Percentiles rank a stretch among this genome's conserved stretches.
These are phyloP conservation scores for Penstemon eatonii DNA, from an alignment of 257 asterid species.

Conservation along the genomic window DNA sequence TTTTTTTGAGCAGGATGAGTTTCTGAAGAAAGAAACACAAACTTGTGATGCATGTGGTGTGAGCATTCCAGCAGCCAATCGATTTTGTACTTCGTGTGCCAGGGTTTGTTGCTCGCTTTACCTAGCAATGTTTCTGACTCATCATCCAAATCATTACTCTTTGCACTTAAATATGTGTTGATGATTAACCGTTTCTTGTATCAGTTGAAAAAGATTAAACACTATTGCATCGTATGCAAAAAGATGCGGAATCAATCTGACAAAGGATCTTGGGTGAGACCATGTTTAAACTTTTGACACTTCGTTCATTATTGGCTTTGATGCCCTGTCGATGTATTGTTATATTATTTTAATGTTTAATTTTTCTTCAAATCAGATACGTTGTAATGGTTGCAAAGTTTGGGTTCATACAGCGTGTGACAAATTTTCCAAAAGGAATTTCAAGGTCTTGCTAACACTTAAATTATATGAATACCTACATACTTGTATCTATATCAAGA, in stretches of 20 bases:
- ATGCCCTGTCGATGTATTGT: conserved; percentile 17
- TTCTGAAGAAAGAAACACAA: no score
- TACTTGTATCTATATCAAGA: no score
- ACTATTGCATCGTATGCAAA: conserved; percentile 93
- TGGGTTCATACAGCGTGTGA: conserved; percentile 98
- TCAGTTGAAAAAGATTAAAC: conserved; percentile 85
- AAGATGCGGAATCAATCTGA: conserved; percentile 81
- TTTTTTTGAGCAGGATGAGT: no score
- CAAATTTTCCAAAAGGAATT: conserved; percentile 54
- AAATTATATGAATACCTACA: conserved; percentile 18
- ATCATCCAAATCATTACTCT: no score
- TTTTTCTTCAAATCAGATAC: conserved; percentile 47
- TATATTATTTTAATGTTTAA: conserved; percentile 15
- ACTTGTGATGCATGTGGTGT: no score
- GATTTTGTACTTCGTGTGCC: no score
- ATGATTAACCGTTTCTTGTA: conserved; percentile 33
- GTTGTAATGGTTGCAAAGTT: conserved; percentile 94
- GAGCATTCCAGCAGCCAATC: no score
- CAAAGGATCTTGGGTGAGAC: conserved; percentile 87
- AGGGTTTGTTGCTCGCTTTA: no score
- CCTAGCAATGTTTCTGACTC: no score
- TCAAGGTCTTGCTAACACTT: conserved; percentile 54
- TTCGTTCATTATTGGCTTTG: background rate
- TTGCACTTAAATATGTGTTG: conserved; percentile 21
- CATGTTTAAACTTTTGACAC: conserved; percentile 18